Evolutionary conservation across 2,329 filamentous ascomycete species (phyloP), one percentile per base, ranked within the genome.

Genomic region (Biscogniauxia marginata): DNA sequence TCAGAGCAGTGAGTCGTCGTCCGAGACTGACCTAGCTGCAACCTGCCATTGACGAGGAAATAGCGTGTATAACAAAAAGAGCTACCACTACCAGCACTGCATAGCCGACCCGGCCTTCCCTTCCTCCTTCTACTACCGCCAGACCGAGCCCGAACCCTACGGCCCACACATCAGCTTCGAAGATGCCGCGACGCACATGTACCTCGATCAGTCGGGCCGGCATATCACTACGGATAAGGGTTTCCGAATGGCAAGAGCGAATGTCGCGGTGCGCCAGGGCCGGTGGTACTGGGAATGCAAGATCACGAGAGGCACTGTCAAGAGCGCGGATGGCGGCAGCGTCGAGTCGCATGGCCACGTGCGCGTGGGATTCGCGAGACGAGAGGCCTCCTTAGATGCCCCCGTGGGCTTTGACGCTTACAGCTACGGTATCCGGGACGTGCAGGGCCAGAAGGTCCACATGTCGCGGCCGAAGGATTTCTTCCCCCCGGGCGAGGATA

Each of bases 201-300:
- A 88, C 68, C 91, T 97, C 69, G 88, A 92, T 67, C 84, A 84
- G 59, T 82, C 84, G 39, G 92, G 88, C 7, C 84, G 83, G 19
- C 86, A 91, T 49, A 85, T 97, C 52, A 96, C 90, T 0, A 96
- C 95, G 13, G 87, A 93, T 64, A 96, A 96, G 73, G 93, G 95
- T 7, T 97, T 95, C 81, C 84, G 96, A 57, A 95, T 93, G 80
- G 88, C 90, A 2, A 85, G 93, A 43, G 92, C 91, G 11, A 99
- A 99, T 67, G 88, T 98, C 0, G 91, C 90, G 21, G 90, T 93
- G 4, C 82, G 95, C 47, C 90, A 98, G 73, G 95, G 95, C 0
- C 84, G 90, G 25, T 91, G 91, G 79, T 99, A 96, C 73, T 99
- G 92, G 80, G 95, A 99, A 74, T 92, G 93, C 73, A 93, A 90